Percentiles rank a stretch among this genome's conserved stretches.
phyloP scores from a whole-genome alignment of 2,329 filamentous ascomycete species.

The Penicillium sp. region DNA sequence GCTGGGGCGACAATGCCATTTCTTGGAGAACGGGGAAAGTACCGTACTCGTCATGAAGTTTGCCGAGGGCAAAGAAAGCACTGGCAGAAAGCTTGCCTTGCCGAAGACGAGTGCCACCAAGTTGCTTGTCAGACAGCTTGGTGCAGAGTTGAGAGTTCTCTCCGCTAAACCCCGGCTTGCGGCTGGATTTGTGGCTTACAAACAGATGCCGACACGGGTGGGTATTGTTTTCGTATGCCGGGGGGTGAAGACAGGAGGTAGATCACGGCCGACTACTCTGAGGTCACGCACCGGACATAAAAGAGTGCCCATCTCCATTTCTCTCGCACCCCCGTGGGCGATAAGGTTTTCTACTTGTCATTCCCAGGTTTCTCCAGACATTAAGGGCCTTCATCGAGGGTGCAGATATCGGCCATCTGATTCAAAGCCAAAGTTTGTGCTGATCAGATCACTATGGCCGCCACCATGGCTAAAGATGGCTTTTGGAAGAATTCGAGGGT shows the following conservation, averaged over 20 bases:
- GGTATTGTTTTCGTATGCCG: no score
- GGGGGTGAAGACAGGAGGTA: background rate
- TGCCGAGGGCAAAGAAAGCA: no score
- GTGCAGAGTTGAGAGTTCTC: background rate
- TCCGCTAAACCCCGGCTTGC: background rate
- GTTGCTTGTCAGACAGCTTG: background rate
- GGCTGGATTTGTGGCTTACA: no score
- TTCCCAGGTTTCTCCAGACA: background rate
- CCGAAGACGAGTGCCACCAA: no score
- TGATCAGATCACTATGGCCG: background rate
- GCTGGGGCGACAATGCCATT: no score
- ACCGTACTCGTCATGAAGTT: no score
- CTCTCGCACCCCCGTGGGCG: background rate
- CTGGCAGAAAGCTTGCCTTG: no score
- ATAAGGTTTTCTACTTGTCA: background rate
- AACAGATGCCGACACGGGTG: background rate
- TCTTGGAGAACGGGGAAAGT: no score
- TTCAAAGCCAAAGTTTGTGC: no score
- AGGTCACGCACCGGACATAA: slow-evolving; percentile 3
- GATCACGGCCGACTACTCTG: no score
- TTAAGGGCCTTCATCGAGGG: background rate
- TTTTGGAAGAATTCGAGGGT: slow-evolving; percentile 42
- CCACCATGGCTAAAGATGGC: slow-evolving; percentile 13
- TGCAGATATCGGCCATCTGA: no score
- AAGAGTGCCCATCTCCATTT: slow-evolving; percentile 4